Conservation (phyloP, 1,284 basidiomycete genomes). For the Fomes fomentarius region DNA sequence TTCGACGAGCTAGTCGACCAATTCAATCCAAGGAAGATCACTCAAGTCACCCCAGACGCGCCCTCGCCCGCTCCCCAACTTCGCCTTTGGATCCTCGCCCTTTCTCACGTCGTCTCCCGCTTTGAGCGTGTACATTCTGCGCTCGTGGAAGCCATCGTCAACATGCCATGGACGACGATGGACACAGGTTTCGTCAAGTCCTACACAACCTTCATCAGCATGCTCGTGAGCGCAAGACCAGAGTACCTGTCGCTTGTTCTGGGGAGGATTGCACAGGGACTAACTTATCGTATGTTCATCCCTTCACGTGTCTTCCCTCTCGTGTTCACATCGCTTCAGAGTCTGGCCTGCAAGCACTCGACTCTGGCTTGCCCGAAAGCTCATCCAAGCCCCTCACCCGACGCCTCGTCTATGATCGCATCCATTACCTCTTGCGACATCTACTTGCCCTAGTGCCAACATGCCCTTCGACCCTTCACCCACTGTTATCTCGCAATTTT, state of each 20-base stretch:
- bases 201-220: slow-evolving; percentile 88
- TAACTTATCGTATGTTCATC: slow-evolving; percentile 81
- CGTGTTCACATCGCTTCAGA: slow-evolving; percentile 46
- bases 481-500: slow-evolving; percentile 83
- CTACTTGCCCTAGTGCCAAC: slow-evolving; percentile 91
- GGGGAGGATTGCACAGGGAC: slow-evolving; percentile 79
- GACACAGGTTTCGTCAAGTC: slow-evolving; percentile 83
- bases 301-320: neutral
- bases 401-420: slow-evolving; percentile 82
- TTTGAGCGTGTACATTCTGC: slow-evolving; percentile 81
- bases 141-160: slow-evolving; percentile 87
- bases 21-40: slow-evolving; percentile 57
- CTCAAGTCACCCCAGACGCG: slow-evolving; percentile 35
- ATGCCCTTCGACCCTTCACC: slow-evolving; percentile 82
- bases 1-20: slow-evolving; percentile 76
- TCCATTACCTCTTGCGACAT: slow-evolving; percentile 86
- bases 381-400: slow-evolving; percentile 77
- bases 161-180: slow-evolving; percentile 90
- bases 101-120: slow-evolving; percentile 81
- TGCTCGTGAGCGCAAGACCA: slow-evolving; percentile 91
- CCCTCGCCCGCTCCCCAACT: slow-evolving; percentile 58
- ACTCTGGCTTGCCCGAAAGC: slow-evolving; percentile 59
- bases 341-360: slow-evolving; percentile 65
- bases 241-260: slow-evolving; percentile 91
- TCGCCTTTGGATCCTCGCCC: slow-evolving; percentile 72